Evolutionary conservation across 441 rosid genomes (phyloP).

Genomic region (Capsella rubella): DNA sequence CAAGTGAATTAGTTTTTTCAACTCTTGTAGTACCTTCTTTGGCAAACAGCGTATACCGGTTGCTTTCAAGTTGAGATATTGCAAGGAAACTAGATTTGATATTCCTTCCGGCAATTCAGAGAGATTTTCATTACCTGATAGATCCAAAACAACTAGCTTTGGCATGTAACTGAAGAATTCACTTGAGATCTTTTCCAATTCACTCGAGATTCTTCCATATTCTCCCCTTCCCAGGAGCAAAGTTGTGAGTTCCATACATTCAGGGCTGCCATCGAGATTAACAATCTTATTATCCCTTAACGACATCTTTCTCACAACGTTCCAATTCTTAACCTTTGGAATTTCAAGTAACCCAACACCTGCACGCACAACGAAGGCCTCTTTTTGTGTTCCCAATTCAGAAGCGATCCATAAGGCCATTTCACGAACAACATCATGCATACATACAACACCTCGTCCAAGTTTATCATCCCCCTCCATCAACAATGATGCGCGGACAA

Average conservation of each 20-base stretch:
- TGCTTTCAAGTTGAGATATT: neutral
- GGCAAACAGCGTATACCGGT: no score
- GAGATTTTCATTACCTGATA: neutral
- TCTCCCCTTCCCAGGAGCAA: neutral
- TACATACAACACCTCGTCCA: conserved; percentile 17
- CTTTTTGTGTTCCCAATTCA: conserved; percentile 17
- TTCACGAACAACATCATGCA: conserved; percentile 56
- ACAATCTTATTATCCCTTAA: conserved; percentile 11
- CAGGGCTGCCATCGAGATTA: neutral
- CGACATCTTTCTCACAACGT: conserved; percentile 30
- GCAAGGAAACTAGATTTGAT: conserved; percentile 28
- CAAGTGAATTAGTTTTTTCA: conserved; percentile 14
- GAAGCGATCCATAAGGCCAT: conserved; percentile 48
- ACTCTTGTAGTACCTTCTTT: neutral
- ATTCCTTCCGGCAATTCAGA: conserved; percentile 10
- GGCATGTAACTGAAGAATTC: conserved; percentile 38
- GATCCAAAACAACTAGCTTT: conserved; percentile 28
- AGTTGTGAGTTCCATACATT: conserved; percentile 25
- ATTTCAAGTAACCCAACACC: neutral
- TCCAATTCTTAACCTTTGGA: conserved; percentile 22
- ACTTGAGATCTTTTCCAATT: neutral
- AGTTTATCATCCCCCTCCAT: neutral
- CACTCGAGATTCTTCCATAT: no score
- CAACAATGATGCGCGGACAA: conserved; percentile 8
- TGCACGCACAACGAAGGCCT: conserved; percentile 1